These are phyloP conservation scores for Thelonectria discophora DNA, from an alignment of 2,329 filamentous ascomycete species.

Conservation along the genomic window DNA sequence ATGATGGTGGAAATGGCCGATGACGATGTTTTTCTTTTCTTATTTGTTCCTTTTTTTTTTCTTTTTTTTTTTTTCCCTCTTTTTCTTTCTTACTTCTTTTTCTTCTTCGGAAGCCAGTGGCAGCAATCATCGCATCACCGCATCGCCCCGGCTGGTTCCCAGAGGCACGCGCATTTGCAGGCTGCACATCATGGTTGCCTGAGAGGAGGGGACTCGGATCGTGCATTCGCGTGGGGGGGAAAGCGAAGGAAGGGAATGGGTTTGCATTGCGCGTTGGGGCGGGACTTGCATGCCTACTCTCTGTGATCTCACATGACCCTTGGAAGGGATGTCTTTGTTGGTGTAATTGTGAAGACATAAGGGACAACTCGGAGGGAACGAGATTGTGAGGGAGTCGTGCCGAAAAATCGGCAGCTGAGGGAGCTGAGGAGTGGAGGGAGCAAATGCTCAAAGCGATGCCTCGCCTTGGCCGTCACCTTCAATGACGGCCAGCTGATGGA, in stretches of 20 bases:
- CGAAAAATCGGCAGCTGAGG: not conserved
- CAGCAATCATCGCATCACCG: no score
- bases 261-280: not conserved
- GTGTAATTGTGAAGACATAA: not conserved
- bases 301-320: not conserved
- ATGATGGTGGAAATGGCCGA: conserved; percentile 30
- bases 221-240: not conserved
- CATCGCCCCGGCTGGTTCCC: not conserved
- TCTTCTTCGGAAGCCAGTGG: not conserved
- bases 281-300: no score
- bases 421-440: no score
- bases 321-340: not conserved
- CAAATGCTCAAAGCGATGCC: no score
- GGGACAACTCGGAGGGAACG: not conserved
- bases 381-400: not conserved
- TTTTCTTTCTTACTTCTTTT: not conserved
- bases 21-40: conserved; percentile 7
- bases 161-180: not conserved
- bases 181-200: conserved; percentile 2
- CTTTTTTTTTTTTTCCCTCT: conserved; percentile 3
- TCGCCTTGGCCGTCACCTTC: no score
- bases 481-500: not conserved
- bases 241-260: not conserved
- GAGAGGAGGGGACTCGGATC: not conserved
- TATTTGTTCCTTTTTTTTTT: conserved; percentile 4